Conservation (phyloP, 2,329 filamentous ascomycete species). For the Microsporum canis region DNA sequence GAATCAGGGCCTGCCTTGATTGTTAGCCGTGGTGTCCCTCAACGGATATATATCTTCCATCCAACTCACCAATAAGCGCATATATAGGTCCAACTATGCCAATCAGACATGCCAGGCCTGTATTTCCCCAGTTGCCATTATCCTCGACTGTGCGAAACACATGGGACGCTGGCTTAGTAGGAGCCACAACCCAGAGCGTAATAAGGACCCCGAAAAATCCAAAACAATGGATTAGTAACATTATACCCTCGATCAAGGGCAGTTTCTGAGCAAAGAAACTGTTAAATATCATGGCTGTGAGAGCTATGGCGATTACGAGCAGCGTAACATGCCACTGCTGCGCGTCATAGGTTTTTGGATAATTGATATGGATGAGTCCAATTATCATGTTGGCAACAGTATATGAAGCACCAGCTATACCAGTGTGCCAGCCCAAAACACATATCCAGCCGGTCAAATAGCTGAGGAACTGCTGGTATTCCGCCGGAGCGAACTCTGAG, state of each 20-base stretch:
- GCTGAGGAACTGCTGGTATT: slow-evolving; percentile 25
- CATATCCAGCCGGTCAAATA: slow-evolving; percentile 23
- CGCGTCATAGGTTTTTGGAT: slow-evolving; percentile 18
- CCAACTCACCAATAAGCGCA: slow-evolving; percentile 21
- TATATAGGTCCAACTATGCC: slow-evolving; percentile 19
- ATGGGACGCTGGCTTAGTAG: slow-evolving; percentile 15
- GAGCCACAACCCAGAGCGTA: slow-evolving; percentile 21
- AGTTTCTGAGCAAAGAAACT: slow-evolving; percentile 19
- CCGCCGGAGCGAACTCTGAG: slow-evolving; percentile 17
- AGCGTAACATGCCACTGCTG: slow-evolving; percentile 24
- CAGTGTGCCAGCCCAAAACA: slow-evolving; percentile 23
- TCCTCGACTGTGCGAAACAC: slow-evolving; percentile 19
- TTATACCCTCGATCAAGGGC: slow-evolving; percentile 22
- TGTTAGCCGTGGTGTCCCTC: slow-evolving; percentile 10
- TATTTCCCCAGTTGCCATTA: background rate
- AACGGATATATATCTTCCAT: slow-evolving; percentile 13
- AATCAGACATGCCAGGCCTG: slow-evolving; percentile 9
- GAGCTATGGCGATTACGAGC: slow-evolving; percentile 18
- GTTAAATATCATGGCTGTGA: slow-evolving; percentile 22
- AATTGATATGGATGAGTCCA: slow-evolving; percentile 23
- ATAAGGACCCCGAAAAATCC: slow-evolving; percentile 26
- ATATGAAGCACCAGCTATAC: slow-evolving; percentile 19
- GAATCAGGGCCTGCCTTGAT: slow-evolving; percentile 14
- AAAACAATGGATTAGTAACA: slow-evolving; percentile 23
- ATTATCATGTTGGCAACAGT: slow-evolving; percentile 25